phyloP scores from a whole-genome alignment of 2,329 filamentous ascomycete genomes.

The Phaeoacremonium minimum region DNA sequence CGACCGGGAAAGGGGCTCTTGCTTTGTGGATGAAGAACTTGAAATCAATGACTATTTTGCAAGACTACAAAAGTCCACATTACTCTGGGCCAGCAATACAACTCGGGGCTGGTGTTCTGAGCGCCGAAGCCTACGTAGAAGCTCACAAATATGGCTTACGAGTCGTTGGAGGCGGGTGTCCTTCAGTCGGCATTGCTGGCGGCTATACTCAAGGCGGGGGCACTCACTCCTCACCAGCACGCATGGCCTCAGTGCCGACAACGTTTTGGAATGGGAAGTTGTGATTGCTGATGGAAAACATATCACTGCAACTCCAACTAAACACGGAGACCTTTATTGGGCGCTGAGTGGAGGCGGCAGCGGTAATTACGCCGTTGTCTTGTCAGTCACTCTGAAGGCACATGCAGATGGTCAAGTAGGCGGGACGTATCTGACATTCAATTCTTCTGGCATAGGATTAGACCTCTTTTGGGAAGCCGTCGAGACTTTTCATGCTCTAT shows the following conservation, averaged over 20 bases:
- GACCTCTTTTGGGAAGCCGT: not conserved
- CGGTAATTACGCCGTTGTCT: slow-evolving; percentile 47
- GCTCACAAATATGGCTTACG: slow-evolving; percentile 30
- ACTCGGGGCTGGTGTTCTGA: slow-evolving; percentile 42
- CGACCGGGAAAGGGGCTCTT: slow-evolving; percentile 27
- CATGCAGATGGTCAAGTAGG: slow-evolving; percentile 23
- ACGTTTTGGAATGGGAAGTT: slow-evolving; percentile 44
- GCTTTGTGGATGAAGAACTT: slow-evolving; percentile 34
- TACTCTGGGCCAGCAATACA: slow-evolving; percentile 41
- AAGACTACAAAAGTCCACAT: slow-evolving; percentile 18
- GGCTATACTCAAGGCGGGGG: slow-evolving; percentile 54
- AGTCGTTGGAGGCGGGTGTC: slow-evolving; percentile 41
- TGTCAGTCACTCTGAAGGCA: slow-evolving; percentile 42
- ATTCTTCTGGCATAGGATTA: not conserved
- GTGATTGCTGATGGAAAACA: slow-evolving; percentile 38
- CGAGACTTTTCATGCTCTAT: too few species aligned
- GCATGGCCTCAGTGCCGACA: slow-evolving; percentile 49
- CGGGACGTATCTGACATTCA: not conserved
- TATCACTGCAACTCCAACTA: slow-evolving; percentile 31
- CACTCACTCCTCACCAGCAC: slow-evolving; percentile 39
- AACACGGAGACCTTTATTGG: slow-evolving; percentile 51
- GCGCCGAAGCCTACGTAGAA: slow-evolving; percentile 30
- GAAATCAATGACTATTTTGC: slow-evolving; percentile 20
- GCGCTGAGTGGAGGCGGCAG: slow-evolving; percentile 47
- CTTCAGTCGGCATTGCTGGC: slow-evolving; percentile 47